Evolutionary conservation across 1,284 basidiomycete species (phyloP).

Genomic region (Tilletiaria anomala): DNA sequence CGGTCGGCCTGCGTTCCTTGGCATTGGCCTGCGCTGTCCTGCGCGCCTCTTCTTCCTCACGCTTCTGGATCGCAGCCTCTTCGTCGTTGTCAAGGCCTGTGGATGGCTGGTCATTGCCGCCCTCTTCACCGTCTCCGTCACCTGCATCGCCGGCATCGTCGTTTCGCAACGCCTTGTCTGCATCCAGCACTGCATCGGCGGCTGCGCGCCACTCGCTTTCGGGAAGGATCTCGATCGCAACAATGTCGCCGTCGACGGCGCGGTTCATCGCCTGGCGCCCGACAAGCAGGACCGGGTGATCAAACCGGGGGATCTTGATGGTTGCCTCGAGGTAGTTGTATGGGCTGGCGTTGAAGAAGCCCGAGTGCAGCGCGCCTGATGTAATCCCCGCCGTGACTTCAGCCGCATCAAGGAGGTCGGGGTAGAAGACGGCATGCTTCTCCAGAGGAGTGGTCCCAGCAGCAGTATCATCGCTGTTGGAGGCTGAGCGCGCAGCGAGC

Average conservation of each 20-base stretch:
- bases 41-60: conserved; percentile 36
- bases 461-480: neutral
- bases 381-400: conserved; percentile 70
- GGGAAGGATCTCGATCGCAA: conserved; percentile 75
- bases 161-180: conserved; percentile 62
- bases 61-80: conserved; percentile 37
- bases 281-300: conserved; percentile 67
- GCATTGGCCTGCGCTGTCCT: conserved; percentile 51
- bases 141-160: conserved; percentile 73
- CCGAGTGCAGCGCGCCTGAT: conserved; percentile 68
- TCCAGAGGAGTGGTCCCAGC: neutral
- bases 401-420: conserved; percentile 63
- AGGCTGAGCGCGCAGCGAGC: conserved; percentile 19
- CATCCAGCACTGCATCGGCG: conserved; percentile 76
- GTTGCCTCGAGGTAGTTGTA: conserved; percentile 89
- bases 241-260: conserved; percentile 81
- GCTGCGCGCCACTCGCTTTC: conserved; percentile 85
- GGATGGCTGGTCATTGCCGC: conserved; percentile 23
- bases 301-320: conserved; percentile 58
- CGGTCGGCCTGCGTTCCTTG: conserved; percentile 68
- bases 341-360: conserved; percentile 84
- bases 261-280: conserved; percentile 92
- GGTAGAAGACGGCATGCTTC: conserved; percentile 17
- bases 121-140: conserved; percentile 42
- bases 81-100: conserved; percentile 21